Percentiles rank a stretch among this genome's conserved stretches.
Evolutionary conservation across 169 alveolate genomes (phyloP).

Genomic region (Plasmodium ovale): DNA sequence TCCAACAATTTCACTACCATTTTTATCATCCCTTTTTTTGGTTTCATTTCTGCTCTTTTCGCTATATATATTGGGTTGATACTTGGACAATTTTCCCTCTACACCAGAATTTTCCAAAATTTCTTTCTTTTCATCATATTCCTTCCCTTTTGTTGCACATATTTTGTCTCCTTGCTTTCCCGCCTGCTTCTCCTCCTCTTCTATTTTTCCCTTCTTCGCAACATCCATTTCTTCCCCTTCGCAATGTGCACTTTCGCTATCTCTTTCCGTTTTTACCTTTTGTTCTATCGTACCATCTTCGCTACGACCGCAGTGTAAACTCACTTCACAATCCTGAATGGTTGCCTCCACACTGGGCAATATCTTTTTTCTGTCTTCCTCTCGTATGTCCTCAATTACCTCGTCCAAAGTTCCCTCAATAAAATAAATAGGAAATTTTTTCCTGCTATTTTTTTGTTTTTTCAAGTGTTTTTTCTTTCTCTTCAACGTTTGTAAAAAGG

Average conservation of each 20-base stretch:
- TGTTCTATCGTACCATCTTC: no score
- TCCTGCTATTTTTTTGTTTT: neutral
- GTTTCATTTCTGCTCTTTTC: neutral
- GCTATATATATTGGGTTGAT: neutral
- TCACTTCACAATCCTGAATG: no score
- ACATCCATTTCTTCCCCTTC: no score
- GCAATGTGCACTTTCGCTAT: no score
- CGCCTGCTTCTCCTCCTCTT: neutral
- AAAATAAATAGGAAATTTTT: conserved; percentile 11
- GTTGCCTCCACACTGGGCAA: no score
- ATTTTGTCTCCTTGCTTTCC: neutral
- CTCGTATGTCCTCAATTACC: conserved; percentile 8
- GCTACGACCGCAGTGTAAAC: no score
- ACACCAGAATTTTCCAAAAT: neutral
- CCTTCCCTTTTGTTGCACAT: neutral
- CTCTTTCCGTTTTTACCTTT: no score
- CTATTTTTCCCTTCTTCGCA: no score
- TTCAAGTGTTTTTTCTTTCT: neutral
- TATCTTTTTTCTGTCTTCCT: conserved; percentile 15
- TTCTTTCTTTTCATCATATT: neutral
- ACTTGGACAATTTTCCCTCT: neutral
- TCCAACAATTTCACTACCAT: neutral
- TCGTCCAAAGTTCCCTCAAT: conserved; percentile 13
- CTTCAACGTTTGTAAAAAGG: neutral
- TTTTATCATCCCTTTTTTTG: neutral